phyloP scores from a whole-genome alignment of 179 eudicot species.

The Beta lomatogona region DNA sequence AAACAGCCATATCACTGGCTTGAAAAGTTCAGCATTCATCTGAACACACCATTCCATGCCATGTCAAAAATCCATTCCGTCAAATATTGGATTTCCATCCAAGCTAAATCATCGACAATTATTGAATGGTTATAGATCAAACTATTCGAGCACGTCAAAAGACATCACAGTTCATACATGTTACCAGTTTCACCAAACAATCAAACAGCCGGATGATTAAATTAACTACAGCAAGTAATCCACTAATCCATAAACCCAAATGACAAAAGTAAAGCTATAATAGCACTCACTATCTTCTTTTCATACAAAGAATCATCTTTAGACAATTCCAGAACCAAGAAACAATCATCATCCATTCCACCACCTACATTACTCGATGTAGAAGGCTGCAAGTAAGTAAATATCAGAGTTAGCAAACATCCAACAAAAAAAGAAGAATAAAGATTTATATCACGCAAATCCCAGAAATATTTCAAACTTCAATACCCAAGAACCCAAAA shows the following conservation, averaged over 20 bases:
- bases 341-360: slow-evolving; percentile 36
- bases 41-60: neutral
- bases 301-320: slow-evolving; percentile 60
- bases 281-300: slow-evolving; percentile 57
- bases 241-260: neutral
- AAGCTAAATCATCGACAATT: neutral
- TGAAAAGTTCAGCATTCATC: neutral
- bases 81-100: neutral
- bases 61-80: neutral
- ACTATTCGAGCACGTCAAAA: neutral
- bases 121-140: neutral
- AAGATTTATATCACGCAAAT: neutral
- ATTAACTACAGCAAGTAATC: neutral
- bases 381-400: slow-evolving; percentile 38
- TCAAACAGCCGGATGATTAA: neutral
- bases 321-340: slow-evolving; percentile 52
- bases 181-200: slow-evolving; percentile 2
- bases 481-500: neutral
- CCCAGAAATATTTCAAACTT: neutral
- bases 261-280: neutral
- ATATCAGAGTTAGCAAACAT: slow-evolving; percentile 6
- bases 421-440: neutral
- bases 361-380: slow-evolving; percentile 19
- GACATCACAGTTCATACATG: neutral
- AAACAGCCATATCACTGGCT: no score